Base-by-base conservation (phyloP, 1,284 basidiomycete genomes). In the Puccinia triticina region DNA sequence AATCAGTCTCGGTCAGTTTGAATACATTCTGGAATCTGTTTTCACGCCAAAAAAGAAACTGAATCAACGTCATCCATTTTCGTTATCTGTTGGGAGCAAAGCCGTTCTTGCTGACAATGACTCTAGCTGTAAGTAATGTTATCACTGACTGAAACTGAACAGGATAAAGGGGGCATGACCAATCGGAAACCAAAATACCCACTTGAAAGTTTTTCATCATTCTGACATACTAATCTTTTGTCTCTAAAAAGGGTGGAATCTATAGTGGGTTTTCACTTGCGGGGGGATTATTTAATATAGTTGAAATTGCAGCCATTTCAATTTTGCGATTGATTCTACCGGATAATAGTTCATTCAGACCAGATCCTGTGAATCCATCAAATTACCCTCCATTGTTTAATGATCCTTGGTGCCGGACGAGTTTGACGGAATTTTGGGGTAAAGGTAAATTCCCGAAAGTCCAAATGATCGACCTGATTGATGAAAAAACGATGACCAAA, bases 381-480 rank as follows among this genome's bases (percentile, higher is more conserved):
- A 59, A 74, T 40, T 82, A 82, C 66, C 80, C 80, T n/a, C 73
- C 80, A 23, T 75, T 82, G 46, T 82, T 82, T 26, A 76, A 82
- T 76, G 7, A 37, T 40, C 80, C 80, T 69, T 82, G 59, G 57
- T 55, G 48, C 2, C 26, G 43, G 67, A 59, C 40, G 14, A 82
- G 73, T 40, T 48, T 82, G n/a, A 55, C 61, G 4, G 73, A 82
- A 8, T 82, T 82, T 69, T 82, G 80, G 80, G 71, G 53, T 26
- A 75, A 82, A 82, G 61, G 79, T 81, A n/a, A 55, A 29, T 53
- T 66, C 26, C 7, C 14, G 23, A 57, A 57, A 34, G 10, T 73
- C 26, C 16, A 32, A 10, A 26, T 37, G 26, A 72, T 48, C 12
- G 26, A 18, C 46, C 43, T 43, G 3, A n/a, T 16, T 34, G 26